These are phyloP conservation scores for Paramyrothecium sp. DNA, from an alignment of 2,329 filamentous ascomycete genomes.

Conservation along the genomic window DNA sequence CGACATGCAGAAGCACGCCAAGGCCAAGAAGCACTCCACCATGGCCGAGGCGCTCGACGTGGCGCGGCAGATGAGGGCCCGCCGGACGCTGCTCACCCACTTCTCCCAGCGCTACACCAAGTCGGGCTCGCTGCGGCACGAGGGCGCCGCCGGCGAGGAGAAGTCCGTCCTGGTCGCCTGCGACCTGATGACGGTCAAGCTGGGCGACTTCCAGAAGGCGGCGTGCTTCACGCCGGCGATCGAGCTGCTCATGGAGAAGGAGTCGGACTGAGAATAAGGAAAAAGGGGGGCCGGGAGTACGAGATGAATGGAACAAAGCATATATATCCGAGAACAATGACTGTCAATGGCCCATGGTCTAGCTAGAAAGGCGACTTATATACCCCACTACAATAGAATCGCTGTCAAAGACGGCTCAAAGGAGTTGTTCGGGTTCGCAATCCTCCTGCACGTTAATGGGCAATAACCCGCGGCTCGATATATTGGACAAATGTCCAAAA, in stretches of 20 bases:
- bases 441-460: too few relatives aligned
- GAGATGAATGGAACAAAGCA: too few relatives aligned
- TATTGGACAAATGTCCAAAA: too few relatives aligned
- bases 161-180: slow-evolving; percentile 66
- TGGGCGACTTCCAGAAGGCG: slow-evolving; percentile 68
- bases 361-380: too few relatives aligned
- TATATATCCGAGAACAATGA: too few relatives aligned
- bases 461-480: too few relatives aligned
- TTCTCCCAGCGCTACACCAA: slow-evolving; percentile 95
- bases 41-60: slow-evolving; percentile 81
- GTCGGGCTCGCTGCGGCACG: slow-evolving; percentile 27
- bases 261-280: slow-evolving; percentile 6
- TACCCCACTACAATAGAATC: too few relatives aligned
- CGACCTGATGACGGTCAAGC: slow-evolving; percentile 73
- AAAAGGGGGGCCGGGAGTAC: too few relatives aligned
- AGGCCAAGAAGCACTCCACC: slow-evolving; percentile 88
- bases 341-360: too few relatives aligned
- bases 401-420: too few relatives aligned
- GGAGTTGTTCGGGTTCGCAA: too few relatives aligned
- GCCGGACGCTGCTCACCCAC: slow-evolving; percentile 82
- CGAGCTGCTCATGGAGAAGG: slow-evolving; percentile 45
- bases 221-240: slow-evolving; percentile 62
- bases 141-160: slow-evolving; percentile 31
- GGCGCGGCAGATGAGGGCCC: slow-evolving; percentile 74
- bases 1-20: slow-evolving; percentile 73